Base-by-base conservation (phyloP, 31 red algal species). In the Bonnemaisonia californica region DNA sequence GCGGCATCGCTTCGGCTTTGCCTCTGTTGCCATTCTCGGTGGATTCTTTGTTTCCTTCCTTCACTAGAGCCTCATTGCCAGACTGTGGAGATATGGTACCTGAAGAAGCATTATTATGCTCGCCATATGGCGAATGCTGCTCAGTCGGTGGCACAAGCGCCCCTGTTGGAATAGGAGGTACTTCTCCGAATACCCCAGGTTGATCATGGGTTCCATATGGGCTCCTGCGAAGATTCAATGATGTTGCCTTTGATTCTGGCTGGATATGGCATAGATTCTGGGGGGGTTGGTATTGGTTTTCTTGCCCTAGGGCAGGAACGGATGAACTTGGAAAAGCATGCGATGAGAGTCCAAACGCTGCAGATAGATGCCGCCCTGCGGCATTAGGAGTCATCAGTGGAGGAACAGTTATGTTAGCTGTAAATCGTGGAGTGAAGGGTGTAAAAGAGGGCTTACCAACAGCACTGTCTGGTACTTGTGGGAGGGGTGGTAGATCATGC, bases 331-430 rank as follows among this genome's bases (percentile, higher is more conserved):
- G 8, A 29, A 41, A 16, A 26, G 69, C 16, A 27, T 39, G 48
- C 24, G 51, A n/a, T 26, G 45, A 21, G 18, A 77, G 32, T 13
- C 74, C 74, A 29, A 77, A 60, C 16, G 54, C 74, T 34, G 47
- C 74, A 60, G 74, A 77, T 7, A 77, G 8, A 36, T 77, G 74
- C 16, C 74, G 74, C 12, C 74, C 74, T 30, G 74, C 74, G 18
- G 74, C 60, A n/a, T 61, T 58, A 18, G 74, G 74, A 59, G 74
- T 77, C 24, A 77, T 55, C 9, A 77, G 3, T 0, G 74, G 55
- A 16, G 74, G 74, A 8, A 61, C 74, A n/a, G 26, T 16, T 31
- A 77, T 21, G 4, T 77, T 27, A 26, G 74, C n/a, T 27, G 18
- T 30, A 47, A 77, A 61, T 12, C 32, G 54, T 29, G 74, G 74